These are phyloP conservation scores for Trypanosoma mega DNA, from an alignment of 208 protist genomes.

Conservation along the genomic window DNA sequence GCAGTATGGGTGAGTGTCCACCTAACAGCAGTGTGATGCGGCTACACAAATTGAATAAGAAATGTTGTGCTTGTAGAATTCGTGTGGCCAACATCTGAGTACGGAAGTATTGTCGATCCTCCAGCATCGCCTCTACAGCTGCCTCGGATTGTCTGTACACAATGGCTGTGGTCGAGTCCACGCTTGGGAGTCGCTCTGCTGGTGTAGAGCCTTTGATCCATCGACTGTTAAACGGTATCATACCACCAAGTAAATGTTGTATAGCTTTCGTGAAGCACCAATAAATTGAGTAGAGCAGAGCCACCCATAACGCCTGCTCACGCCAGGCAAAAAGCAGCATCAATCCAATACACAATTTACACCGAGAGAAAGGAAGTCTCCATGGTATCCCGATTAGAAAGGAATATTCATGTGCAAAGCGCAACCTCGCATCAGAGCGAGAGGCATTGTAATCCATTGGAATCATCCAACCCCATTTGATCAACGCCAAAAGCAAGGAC, in stretches of 20 bases:
- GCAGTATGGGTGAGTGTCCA: constrained; percentile 54
- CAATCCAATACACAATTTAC: constrained; percentile 4
- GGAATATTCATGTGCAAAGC: constrained; percentile 10
- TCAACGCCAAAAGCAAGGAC: constrained; percentile 45
- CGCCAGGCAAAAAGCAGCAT: constrained; percentile 6
- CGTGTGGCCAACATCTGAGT: constrained; percentile 42
- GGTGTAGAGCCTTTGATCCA: neutral
- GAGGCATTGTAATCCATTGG: constrained; percentile 45
- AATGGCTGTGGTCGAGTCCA: constrained; percentile 25
- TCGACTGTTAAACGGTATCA: neutral
- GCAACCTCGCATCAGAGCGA: constrained; percentile 11
- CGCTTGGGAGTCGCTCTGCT: constrained; percentile 6
- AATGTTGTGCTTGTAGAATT: constrained; percentile 46
- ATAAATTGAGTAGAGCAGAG: constrained; percentile 11
- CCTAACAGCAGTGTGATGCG: constrained; percentile 37
- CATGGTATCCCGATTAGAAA: constrained; percentile 6
- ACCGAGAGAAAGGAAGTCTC: neutral
- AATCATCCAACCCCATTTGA: constrained; percentile 59
- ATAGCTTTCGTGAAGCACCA: constrained; percentile 3
- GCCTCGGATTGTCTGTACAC: constrained; percentile 46
- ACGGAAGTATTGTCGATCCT: constrained; percentile 40
- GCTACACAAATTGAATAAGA: constrained; percentile 35
- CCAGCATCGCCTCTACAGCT: constrained; percentile 35
- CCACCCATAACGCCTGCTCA: constrained; percentile 10
- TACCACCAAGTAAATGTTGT: constrained; percentile 16